phyloP scores from a whole-genome alignment of 2,329 filamentous ascomycete species.

The Talaromyces pinophilus region DNA sequence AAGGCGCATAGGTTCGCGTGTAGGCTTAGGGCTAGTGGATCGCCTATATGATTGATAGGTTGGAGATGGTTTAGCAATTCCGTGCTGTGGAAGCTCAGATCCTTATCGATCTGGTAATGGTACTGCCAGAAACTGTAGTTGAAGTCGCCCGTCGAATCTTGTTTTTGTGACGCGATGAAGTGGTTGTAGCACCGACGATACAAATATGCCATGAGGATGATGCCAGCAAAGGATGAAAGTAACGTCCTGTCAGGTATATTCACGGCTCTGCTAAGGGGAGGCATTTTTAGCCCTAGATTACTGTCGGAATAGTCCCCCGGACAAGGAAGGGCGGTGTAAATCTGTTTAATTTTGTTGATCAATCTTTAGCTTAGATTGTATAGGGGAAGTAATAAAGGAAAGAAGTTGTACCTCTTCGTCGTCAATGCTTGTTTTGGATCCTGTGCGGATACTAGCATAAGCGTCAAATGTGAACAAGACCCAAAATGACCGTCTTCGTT shows the following conservation, averaged over 20 bases:
- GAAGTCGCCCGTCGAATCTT: not conserved
- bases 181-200: constrained; percentile 4
- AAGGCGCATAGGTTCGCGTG: constrained; percentile 7
- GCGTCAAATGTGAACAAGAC: constrained; percentile 10
- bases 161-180: constrained; percentile 9
- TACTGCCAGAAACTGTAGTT: constrained; percentile 13
- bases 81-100: not conserved
- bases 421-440: not conserved
- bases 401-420: not conserved
- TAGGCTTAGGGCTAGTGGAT: not conserved
- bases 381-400: not conserved
- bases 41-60: not conserved
- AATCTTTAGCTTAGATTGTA: not conserved
- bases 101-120: constrained; percentile 10
- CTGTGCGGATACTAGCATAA: constrained; percentile 9
- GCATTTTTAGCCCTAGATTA: constrained; percentile 1
- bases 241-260: not conserved
- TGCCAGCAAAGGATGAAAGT: constrained; percentile 4
- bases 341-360: not conserved
- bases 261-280: not conserved
- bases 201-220: constrained; percentile 8
- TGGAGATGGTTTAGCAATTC: not conserved
- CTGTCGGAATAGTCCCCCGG: constrained; percentile 1
- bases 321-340: not conserved
- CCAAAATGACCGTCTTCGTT: constrained; percentile 7